phyloP scores from a whole-genome alignment of 495 filamentous ascomycete genomes.

The Tuber aestivum region DNA sequence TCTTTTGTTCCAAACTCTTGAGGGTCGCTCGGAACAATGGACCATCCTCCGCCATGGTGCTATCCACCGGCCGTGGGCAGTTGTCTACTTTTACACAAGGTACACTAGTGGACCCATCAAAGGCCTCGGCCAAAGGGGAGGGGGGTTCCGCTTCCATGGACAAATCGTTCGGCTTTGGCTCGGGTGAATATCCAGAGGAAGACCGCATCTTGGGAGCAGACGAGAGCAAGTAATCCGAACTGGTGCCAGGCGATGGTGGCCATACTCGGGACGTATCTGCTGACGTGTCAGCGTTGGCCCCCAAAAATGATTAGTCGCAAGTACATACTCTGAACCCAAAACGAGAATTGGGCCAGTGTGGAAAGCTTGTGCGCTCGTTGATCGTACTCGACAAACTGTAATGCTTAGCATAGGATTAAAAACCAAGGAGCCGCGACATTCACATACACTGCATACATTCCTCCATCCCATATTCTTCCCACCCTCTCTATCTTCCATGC shows the following conservation, averaged over 20 bases:
- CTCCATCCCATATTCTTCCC: constrained; percentile 80
- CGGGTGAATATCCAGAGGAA: constrained; percentile 52
- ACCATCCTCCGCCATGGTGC: constrained; percentile 86
- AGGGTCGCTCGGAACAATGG: constrained; percentile 94
- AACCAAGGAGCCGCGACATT: constrained; percentile 9
- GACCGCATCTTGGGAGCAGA: constrained; percentile 71
- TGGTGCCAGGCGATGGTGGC: constrained; percentile 43
- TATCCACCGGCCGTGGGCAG: constrained; percentile 78
- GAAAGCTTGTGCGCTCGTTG: constrained; percentile 81
- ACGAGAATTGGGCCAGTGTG: constrained; percentile 83
- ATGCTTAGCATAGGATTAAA: constrained; percentile 22
- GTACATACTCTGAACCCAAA: constrained; percentile 78
- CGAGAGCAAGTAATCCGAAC: constrained; percentile 63
- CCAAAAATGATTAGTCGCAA: neutral
- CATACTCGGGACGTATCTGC: constrained; percentile 42
- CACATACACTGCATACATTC: constrained; percentile 76
- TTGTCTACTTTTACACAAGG: constrained; percentile 63
- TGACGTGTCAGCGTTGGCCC: constrained; percentile 12
- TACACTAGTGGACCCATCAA: constrained; percentile 49
- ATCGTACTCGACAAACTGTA: constrained; percentile 88
- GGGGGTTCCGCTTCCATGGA: constrained; percentile 62
- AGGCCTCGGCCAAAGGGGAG: constrained; percentile 55
- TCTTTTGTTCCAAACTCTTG: constrained; percentile 94
- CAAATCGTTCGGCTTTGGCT: constrained; percentile 30
- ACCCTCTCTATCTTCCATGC: constrained; percentile 78